Evolutionary conservation across 257 asterid genomes (phyloP).

Genomic region (Solanum pinnatisectum): DNA sequence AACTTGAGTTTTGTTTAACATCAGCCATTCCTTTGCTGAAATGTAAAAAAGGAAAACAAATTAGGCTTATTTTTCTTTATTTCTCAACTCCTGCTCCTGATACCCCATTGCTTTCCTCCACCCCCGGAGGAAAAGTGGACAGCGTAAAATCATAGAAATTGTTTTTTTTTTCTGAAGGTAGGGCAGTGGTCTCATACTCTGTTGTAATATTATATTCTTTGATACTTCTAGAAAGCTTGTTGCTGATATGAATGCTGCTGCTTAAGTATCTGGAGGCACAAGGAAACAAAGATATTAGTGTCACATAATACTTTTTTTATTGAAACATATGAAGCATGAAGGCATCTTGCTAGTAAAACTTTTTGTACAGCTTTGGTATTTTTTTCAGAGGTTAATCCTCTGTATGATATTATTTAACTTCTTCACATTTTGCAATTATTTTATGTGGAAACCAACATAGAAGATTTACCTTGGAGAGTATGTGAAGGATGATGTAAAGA

Average conservation of each 20-base stretch:
- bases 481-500: slow-evolving; percentile 31
- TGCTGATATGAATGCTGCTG: slow-evolving; percentile 33
- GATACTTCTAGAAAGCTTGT: slow-evolving; percentile 21
- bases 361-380: neutral
- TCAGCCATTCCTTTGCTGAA: slow-evolving; percentile 42
- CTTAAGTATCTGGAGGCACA: slow-evolving; percentile 39
- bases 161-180: neutral
- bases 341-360: neutral
- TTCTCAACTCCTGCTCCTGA: neutral
- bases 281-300: neutral
- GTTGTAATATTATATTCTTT: slow-evolving; percentile 33
- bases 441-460: neutral
- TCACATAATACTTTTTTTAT: neutral
- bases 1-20: slow-evolving; percentile 19
- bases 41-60: slow-evolving; percentile 1
- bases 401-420: neutral
- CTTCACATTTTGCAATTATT: neutral
- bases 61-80: slow-evolving; percentile 4
- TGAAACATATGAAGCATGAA: neutral
- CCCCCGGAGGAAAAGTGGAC: neutral
- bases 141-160: neutral
- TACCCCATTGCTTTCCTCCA: neutral
- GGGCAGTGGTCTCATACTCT: slow-evolving; percentile 41
- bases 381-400: neutral
- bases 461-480: slow-evolving; percentile 33